Evolutionary conservation across 768 basidiomycete species (phyloP), one percentile per base, ranked within the genome.

Genomic region (Amanita pallidorosea): DNA sequence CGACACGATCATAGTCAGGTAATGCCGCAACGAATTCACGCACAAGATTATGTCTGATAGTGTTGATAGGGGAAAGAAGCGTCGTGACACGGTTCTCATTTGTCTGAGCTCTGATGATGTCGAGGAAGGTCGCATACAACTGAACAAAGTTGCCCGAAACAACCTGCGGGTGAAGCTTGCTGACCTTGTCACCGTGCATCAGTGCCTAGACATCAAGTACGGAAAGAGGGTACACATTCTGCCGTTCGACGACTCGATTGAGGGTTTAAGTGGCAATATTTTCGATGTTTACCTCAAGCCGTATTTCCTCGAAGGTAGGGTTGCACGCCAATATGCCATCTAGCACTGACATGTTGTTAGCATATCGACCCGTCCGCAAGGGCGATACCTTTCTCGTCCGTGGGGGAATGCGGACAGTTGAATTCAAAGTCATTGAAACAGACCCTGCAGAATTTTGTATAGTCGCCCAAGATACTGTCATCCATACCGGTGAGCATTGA

Each of bases 121-220:
- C 54, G 96, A 97, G 60, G 96, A 98, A 68, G 95, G 96, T 52
- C 89, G 90, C 65, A 94, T 99, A 56, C 94, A 96, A 61, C 73
- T 99, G 70, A 99, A 99, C 83, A 98, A 98, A 69, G 96, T 99
- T 33, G 96, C 96, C n/a, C 90, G 96, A 52, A 95, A 97, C 73
- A 98, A 99, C 70, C 70, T 98, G 43, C 89, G 95, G 50, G 91
- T 98, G 59, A 98, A 97, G 73, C 83, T 98, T 38, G 95, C 89
- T 38, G 96, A 99, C 67, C 77, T 98, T 50, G 92, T 92, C 64
- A 89, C 88, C 55, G 93, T 99, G 1, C 94, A 98, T 67, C 82
- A 90, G 60, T 97, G 94, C 65, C 79, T 86, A 53, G 95, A 98
- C 62, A 97, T 98, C 76, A 96, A 97, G 70, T 99, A 99, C 66